Evolutionary conservation across 2,329 filamentous ascomycete species (phyloP).

Genomic region (Penicillium decumbens): DNA sequence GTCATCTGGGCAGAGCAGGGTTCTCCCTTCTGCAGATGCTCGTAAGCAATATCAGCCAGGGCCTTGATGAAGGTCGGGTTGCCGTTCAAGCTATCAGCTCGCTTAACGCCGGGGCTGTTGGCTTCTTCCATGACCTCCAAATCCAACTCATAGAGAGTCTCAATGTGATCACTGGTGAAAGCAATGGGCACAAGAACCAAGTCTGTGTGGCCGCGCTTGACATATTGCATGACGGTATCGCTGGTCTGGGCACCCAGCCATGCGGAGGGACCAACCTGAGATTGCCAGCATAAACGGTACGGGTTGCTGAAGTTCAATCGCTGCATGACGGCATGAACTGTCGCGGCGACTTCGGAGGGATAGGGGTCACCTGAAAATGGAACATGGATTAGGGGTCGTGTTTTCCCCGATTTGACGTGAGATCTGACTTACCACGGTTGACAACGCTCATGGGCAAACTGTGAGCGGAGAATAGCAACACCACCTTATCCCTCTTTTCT

Average conservation of each 20-base stretch:
- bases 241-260: conserved; percentile 95
- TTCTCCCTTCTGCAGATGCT: conserved; percentile 66
- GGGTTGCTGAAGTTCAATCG: conserved; percentile 80
- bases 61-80: conserved; percentile 85
- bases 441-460: conserved; percentile 96
- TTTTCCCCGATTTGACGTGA: background rate
- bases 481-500: conserved; percentile 71
- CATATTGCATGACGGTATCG: conserved; percentile 79
- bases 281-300: conserved; percentile 95
- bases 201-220: conserved; percentile 86
- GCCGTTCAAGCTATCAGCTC: conserved; percentile 87
- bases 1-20: conserved; percentile 82
- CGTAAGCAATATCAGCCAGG: conserved; percentile 78
- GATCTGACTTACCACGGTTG: conserved; percentile 63
- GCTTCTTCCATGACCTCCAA: conserved; percentile 85
- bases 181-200: conserved; percentile 89
- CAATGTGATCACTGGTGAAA: conserved; percentile 98
- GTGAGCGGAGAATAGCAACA: conserved; percentile 91
- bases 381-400: conserved; percentile 1
- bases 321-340: conserved; percentile 95
- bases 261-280: conserved; percentile 88
- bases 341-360: conserved; percentile 90
- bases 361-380: conserved; percentile 71
- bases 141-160: conserved; percentile 92
- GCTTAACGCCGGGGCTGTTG: conserved; percentile 74